Percentiles rank a stretch among this genome's conserved stretches.
phyloP scores from a whole-genome alignment of 2,329 filamentous ascomycete genomes.

The Ophiocordyceps camponoti-saundersi region DNA sequence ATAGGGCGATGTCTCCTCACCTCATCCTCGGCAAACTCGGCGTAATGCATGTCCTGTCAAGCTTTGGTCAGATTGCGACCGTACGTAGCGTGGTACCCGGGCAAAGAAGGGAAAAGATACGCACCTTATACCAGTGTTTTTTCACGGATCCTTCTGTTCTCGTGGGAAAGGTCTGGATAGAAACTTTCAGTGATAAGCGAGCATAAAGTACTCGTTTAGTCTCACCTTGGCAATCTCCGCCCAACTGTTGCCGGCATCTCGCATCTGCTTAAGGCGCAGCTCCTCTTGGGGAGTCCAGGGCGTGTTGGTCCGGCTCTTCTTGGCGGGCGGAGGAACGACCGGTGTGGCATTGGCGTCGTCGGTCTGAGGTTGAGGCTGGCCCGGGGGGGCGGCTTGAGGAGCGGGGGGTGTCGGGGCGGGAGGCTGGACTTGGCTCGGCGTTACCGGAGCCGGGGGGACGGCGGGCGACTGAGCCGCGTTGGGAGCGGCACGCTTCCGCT shows the following conservation, averaged over 20 bases:
- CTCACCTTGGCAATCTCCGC: slow-evolving; percentile 98
- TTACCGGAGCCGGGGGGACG: slow-evolving; percentile 14
- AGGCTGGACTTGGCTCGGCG: slow-evolving; percentile 15
- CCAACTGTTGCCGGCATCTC: slow-evolving; percentile 87
- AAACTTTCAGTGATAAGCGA: not conserved
- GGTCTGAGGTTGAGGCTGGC: slow-evolving; percentile 11
- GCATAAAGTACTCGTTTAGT: not conserved
- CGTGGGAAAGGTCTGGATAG: slow-evolving; percentile 62
- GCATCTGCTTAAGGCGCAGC: slow-evolving; percentile 80
- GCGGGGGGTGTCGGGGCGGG: slow-evolving; percentile 12
- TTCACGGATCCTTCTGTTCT: slow-evolving; percentile 96
- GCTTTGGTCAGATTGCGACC: not conserved
- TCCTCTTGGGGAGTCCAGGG: slow-evolving; percentile 96
- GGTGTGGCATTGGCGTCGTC: slow-evolving; percentile 14
- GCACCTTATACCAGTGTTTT: slow-evolving; percentile 98
- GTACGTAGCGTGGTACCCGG: not conserved
- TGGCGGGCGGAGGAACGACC: slow-evolving; percentile 39
- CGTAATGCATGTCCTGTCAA: slow-evolving; percentile 96
- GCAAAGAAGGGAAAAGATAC: slow-evolving; percentile 3
- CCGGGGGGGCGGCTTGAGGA: slow-evolving; percentile 11
- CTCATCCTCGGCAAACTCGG: slow-evolving; percentile 95
- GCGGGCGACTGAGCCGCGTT: slow-evolving; percentile 20
- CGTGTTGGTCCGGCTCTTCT: slow-evolving; percentile 96
- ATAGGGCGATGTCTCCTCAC: slow-evolving; percentile 28
- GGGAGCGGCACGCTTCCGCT: slow-evolving; percentile 25